phyloP scores from a whole-genome alignment of 1,139 yeast genomes.

The Nakaseomyces nivariensis region DNA sequence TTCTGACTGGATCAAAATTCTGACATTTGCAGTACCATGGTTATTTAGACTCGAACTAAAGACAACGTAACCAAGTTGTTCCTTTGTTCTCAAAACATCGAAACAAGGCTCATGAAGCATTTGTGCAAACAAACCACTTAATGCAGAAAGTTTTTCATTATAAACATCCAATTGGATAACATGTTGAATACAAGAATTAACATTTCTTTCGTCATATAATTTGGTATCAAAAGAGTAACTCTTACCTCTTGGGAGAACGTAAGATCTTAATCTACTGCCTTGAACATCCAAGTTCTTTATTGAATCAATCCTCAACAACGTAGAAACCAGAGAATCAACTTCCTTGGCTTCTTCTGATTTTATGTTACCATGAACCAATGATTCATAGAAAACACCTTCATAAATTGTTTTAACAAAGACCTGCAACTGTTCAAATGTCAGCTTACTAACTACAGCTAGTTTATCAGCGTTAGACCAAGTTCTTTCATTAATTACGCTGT shows the following conservation, averaged over 20 bases:
- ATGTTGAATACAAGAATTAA: slow-evolving; percentile 79
- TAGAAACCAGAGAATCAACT: slow-evolving; percentile 36
- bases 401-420: slow-evolving; percentile 40
- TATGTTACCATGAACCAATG: slow-evolving; percentile 73
- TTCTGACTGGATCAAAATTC: slow-evolving; percentile 82
- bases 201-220: slow-evolving; percentile 57
- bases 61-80: slow-evolving; percentile 85
- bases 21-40: slow-evolving; percentile 65
- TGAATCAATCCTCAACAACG: slow-evolving; percentile 15
- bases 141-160: slow-evolving; percentile 33
- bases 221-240: slow-evolving; percentile 41
- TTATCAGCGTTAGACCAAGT: slow-evolving; percentile 59
- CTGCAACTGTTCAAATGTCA: slow-evolving; percentile 43
- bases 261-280: slow-evolving; percentile 39
- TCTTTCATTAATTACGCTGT: slow-evolving; percentile 58
- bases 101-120: slow-evolving; percentile 80
- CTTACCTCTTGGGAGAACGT: slow-evolving; percentile 37
- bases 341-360: slow-evolving; percentile 44
- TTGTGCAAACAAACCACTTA: slow-evolving; percentile 59
- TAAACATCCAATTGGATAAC: slow-evolving; percentile 57
- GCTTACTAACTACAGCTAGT: slow-evolving; percentile 39
- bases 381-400: slow-evolving; percentile 46
- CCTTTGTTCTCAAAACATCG: slow-evolving; percentile 81
- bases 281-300: slow-evolving; percentile 13
- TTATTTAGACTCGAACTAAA: slow-evolving; percentile 63